Conservation (phyloP, 164 flowering plant genomes). For the Vitis vinifera region DNA sequence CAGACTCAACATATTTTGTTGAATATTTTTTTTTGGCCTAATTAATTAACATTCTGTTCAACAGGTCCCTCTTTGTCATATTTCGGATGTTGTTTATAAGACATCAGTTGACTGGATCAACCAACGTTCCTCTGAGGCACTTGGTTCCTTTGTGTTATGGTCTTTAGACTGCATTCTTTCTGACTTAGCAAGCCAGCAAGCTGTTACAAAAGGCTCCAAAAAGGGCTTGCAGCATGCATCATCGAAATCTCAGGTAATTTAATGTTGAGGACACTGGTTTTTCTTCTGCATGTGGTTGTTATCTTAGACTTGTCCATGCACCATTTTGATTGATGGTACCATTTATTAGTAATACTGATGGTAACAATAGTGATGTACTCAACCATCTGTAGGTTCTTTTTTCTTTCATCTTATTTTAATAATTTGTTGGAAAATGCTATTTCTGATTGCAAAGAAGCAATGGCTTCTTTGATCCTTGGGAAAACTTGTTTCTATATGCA, state of each 20-base stretch:
- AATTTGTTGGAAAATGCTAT: not conserved
- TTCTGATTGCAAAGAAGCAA: not conserved
- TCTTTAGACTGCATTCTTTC: slow-evolving; percentile 65
- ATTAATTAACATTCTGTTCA: no score
- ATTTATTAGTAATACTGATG: not conserved
- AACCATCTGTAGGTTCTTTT: not conserved
- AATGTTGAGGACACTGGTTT: not conserved
- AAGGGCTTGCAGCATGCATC: slow-evolving; percentile 58
- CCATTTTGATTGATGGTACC: not conserved
- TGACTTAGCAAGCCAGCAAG: slow-evolving; percentile 63
- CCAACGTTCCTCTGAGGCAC: slow-evolving; percentile 57
- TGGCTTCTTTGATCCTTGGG: not conserved
- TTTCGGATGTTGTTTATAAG: slow-evolving; percentile 81
- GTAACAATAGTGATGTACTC: not conserved
- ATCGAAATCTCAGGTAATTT: slow-evolving; percentile 80
- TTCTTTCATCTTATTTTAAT: not conserved
- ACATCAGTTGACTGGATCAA: slow-evolving; percentile 87
- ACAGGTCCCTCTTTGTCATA: slow-evolving; percentile 74
- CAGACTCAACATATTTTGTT: no score
- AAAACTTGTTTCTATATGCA: not conserved
- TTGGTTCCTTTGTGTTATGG: slow-evolving; percentile 71
- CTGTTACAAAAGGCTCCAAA: slow-evolving; percentile 64
- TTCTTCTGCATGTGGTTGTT: not conserved
- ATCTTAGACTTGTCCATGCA: not conserved
- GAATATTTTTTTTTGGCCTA: no score